phyloP scores from a whole-genome alignment of 805 yeast genomes.

The Jamesozyma jinghongensis region DNA sequence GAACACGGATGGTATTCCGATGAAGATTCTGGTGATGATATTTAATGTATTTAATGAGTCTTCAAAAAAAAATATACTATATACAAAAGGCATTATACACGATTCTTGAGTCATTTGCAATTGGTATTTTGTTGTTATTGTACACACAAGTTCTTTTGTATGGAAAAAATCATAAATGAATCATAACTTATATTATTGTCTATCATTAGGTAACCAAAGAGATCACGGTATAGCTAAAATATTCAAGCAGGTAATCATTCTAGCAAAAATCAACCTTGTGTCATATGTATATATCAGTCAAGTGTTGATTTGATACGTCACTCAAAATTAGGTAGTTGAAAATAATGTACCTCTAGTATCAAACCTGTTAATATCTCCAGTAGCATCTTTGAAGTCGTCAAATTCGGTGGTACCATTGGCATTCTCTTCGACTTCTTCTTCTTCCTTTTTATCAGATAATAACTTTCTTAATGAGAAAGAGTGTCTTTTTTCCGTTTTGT shows the following conservation, averaged over 20 bases:
- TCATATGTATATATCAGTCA: no score
- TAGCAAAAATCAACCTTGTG: no score
- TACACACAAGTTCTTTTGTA: neutral
- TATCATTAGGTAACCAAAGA: neutral
- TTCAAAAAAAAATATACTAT: no score
- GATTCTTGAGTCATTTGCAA: no score
- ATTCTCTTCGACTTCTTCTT: slow-evolving; percentile 4
- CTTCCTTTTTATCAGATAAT: neutral
- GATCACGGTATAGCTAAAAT: neutral
- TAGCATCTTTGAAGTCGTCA: slow-evolving; percentile 27
- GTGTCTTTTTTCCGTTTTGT: slow-evolving; percentile 9
- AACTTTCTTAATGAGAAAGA: slow-evolving; percentile 6
- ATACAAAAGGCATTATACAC: no score
- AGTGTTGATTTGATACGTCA: no score
- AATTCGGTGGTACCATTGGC: neutral
- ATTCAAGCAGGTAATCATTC: no score
- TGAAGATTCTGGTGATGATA: slow-evolving; percentile 34
- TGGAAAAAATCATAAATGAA: no score
- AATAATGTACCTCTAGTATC: slow-evolving; percentile 27
- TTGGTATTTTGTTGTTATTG: no score
- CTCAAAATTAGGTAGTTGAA: slow-evolving; percentile 4
- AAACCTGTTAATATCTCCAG: slow-evolving; percentile 17
- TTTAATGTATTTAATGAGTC: neutral
- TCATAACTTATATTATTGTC: neutral
- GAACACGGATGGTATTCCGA: slow-evolving; percentile 44